phyloP scores from a whole-genome alignment of 164 flowering plant genomes.

The Buxus sempervirens region DNA sequence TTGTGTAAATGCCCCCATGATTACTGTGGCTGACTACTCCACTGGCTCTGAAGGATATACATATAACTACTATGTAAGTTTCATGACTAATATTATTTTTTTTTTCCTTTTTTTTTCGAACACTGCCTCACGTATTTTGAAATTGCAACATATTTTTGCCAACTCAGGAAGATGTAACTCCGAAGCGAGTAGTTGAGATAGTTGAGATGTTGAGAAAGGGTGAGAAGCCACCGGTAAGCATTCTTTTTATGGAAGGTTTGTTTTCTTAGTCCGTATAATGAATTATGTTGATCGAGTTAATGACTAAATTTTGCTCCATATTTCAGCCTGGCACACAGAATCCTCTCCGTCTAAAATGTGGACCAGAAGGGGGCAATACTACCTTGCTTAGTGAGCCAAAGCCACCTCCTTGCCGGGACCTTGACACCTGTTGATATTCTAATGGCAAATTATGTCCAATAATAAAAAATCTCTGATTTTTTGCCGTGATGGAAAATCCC shows the following conservation, averaged over 20 bases:
- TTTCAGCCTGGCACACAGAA: slow-evolving; percentile 94
- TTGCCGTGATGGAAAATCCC: slow-evolving; percentile 10
- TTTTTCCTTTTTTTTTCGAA: not conserved
- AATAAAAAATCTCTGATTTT: slow-evolving; percentile 32
- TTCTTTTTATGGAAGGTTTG: not conserved
- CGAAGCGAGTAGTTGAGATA: slow-evolving; percentile 83
- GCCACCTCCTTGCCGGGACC: slow-evolving; percentile 94
- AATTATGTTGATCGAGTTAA: not conserved
- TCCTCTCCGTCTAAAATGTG: slow-evolving; percentile 59
- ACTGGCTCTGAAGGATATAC: slow-evolving; percentile 97
- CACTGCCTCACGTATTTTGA: not conserved
- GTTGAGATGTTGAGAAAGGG: slow-evolving; percentile 87
- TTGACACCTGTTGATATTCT: slow-evolving; percentile 76
- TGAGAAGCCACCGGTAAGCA: slow-evolving; percentile 84
- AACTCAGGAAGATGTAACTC: slow-evolving; percentile 92
- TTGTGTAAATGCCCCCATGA: slow-evolving; percentile 99
- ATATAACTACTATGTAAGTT: slow-evolving; percentile 83
- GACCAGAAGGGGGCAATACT: slow-evolving; percentile 96
- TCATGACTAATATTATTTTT: not conserved
- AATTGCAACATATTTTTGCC: slow-evolving; percentile 10
- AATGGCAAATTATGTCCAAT: slow-evolving; percentile 20
- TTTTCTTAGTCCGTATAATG: not conserved
- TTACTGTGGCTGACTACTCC: slow-evolving; percentile 96
- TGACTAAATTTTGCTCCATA: not conserved
- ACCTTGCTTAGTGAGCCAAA: slow-evolving; percentile 77